A percentile compares a stretch with the other conserved stretches of the same genome.
phyloP scores from a whole-genome alignment of 2,329 filamentous ascomycete species.

The Cladosporium phlei region DNA sequence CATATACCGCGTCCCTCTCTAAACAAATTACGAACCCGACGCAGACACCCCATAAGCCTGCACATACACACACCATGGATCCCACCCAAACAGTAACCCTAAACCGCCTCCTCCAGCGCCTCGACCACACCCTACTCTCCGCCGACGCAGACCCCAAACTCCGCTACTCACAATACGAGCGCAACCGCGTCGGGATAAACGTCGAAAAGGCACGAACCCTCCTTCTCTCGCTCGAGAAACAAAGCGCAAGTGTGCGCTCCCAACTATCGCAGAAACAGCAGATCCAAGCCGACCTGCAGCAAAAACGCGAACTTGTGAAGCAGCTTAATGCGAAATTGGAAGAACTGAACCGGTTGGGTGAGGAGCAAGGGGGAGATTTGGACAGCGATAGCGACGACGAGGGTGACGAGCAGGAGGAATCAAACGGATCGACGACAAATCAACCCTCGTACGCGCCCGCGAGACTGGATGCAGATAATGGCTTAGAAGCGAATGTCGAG shows the following conservation, averaged over 20 bases:
- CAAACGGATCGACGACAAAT: no score
- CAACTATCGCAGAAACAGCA: constrained; percentile 54
- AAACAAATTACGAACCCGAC: not conserved
- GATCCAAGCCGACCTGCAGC: constrained; percentile 58
- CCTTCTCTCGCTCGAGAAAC: constrained; percentile 67
- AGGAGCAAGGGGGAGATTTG: constrained; percentile 33
- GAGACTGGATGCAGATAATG: constrained; percentile 26
- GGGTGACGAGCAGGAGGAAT: constrained; percentile 36
- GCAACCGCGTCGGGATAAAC: constrained; percentile 58
- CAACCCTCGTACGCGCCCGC: constrained; percentile 41
- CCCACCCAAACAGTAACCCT: constrained; percentile 37
- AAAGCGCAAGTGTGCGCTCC: constrained; percentile 50
- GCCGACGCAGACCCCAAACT: constrained; percentile 49
- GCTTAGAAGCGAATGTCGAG: constrained; percentile 23
- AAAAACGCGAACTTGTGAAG: constrained; percentile 63
- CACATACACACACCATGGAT: constrained; percentile 30
- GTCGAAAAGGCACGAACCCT: constrained; percentile 66
- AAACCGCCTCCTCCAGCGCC: constrained; percentile 58
- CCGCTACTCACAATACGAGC: constrained; percentile 57
- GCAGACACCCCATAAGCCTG: not conserved
- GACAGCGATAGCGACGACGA: constrained; percentile 39
- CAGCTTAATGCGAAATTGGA: constrained; percentile 60
- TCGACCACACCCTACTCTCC: constrained; percentile 62
- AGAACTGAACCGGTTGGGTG: constrained; percentile 58
- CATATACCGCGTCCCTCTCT: not conserved